phyloP scores from a whole-genome alignment of 1,139 yeast genomes.

The Nakaseomyces uthaithaninus region DNA sequence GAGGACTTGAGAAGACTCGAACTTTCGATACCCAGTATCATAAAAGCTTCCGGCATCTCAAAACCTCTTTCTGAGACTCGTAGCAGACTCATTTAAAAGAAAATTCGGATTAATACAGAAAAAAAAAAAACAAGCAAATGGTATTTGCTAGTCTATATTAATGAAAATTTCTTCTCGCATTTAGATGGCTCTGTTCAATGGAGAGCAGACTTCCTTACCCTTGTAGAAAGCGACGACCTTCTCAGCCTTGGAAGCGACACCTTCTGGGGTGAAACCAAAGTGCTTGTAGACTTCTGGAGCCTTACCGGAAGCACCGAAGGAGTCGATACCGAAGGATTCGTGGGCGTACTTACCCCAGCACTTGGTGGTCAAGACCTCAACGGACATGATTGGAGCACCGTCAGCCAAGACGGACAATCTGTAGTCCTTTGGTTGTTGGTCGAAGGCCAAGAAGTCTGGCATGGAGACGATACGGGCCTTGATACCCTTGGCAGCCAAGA shows the following conservation, averaged over 20 bases:
- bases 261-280: constrained; percentile 91
- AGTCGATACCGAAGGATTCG: constrained; percentile 91
- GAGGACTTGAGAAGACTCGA: no score
- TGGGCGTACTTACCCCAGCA: constrained; percentile 97
- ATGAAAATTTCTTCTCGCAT: neutral
- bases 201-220: constrained; percentile 65
- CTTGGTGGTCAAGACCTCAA: constrained; percentile 85
- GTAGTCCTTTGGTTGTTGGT: constrained; percentile 72
- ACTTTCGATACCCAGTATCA: constrained; percentile 2
- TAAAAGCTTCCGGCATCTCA: neutral
- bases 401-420: constrained; percentile 84
- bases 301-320: constrained; percentile 97
- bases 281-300: constrained; percentile 72
- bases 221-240: constrained; percentile 78
- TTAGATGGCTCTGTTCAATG: constrained; percentile 71
- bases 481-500: constrained; percentile 57
- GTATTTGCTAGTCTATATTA: no score
- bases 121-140: no score
- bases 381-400: constrained; percentile 86
- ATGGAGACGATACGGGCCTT: constrained; percentile 80
- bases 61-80: no score
- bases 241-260: constrained; percentile 78
- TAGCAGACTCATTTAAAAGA: no score
- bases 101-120: no score
- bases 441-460: constrained; percentile 91